Conservation (phyloP, 2,329 filamentous ascomycete species). For the Colletotrichum truncatum region DNA sequence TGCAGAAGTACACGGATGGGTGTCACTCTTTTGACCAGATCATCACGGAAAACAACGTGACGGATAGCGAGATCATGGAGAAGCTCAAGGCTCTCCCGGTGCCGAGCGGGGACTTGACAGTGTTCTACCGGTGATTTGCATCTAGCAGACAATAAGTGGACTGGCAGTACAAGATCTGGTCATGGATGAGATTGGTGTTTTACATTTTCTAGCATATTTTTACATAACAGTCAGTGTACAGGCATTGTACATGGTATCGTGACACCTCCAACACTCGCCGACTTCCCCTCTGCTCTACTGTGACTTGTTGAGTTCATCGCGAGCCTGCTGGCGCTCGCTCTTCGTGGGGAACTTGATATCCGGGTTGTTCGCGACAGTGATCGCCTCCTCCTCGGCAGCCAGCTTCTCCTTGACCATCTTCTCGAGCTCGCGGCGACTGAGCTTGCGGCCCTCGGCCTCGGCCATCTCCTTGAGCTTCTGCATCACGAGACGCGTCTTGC, state of each 20-base stretch:
- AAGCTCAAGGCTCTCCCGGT: conserved; percentile 68
- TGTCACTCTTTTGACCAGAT: conserved; percentile 84
- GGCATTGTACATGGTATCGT: conserved; percentile 25
- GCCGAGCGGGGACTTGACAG: conserved; percentile 60
- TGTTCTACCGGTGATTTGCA: conserved; percentile 59
- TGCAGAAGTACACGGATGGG: conserved; percentile 78
- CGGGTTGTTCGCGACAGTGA: conserved; percentile 50
- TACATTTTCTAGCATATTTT: conserved; percentile 25
- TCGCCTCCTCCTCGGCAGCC: conserved; percentile 30
- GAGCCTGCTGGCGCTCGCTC: conserved; percentile 17
- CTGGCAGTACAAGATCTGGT: too few relatives aligned
- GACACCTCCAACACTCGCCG: neutral
- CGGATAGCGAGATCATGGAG: conserved; percentile 75
- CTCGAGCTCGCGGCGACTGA: conserved; percentile 39
- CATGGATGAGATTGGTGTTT: conserved; percentile 5
- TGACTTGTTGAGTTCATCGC: neutral
- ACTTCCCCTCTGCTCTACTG: neutral
- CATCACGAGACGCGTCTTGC: conserved; percentile 54
- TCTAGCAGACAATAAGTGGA: too few relatives aligned
- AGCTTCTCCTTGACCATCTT: conserved; percentile 38
- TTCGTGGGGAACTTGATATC: conserved; percentile 47
- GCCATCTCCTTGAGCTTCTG: conserved; percentile 47
- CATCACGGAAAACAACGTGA: conserved; percentile 77
- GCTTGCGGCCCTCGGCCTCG: conserved; percentile 37
- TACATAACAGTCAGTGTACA: conserved; percentile 24